These are phyloP conservation scores for Hypoxylon fragiforme DNA, from an alignment of 495 filamentous ascomycete genomes.

Conservation along the genomic window DNA sequence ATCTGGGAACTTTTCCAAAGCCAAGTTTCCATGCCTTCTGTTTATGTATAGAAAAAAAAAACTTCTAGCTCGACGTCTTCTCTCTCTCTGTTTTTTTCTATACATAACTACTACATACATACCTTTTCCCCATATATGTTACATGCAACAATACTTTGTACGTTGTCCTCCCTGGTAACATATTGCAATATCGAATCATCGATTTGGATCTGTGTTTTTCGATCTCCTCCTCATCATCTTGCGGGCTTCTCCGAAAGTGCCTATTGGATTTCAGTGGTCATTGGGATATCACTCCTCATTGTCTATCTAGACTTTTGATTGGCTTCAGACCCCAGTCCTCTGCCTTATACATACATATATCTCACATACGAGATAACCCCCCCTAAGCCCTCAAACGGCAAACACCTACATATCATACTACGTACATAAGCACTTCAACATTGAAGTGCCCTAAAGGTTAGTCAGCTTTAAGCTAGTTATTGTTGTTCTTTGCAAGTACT, in stretches of 20 bases:
- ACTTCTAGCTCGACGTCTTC: conserved; percentile 20
- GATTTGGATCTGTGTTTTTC: conserved; percentile 1
- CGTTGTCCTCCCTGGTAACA: neutral
- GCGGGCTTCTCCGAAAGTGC: conserved; percentile 26
- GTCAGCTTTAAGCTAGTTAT: too few relatives aligned
- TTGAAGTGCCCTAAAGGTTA: too few relatives aligned
- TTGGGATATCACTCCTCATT: conserved; percentile 19
- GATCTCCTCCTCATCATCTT: conserved; percentile 8
- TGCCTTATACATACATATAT: conserved; percentile 2
- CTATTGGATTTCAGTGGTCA: conserved; percentile 13
- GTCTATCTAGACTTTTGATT: conserved; percentile 18
- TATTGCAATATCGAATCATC: neutral
- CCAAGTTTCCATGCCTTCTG: conserved; percentile 30
- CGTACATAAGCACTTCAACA: too few relatives aligned
- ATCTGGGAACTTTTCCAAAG: conserved; percentile 14
- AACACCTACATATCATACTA: too few relatives aligned
- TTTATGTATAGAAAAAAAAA: too few relatives aligned
- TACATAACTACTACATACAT: too few relatives aligned
- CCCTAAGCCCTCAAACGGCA: conserved; percentile 15
- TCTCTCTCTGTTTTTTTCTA: conserved; percentile 22
- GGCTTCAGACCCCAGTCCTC: conserved; percentile 13
- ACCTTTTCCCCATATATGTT: too few relatives aligned
- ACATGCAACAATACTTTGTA: too few relatives aligned
- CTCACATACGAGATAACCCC: conserved; percentile 3
- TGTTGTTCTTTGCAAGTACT: too few relatives aligned